Evolutionary conservation across 116 monocot genomes (phyloP).

Genomic region (Posidonia oceanica): DNA sequence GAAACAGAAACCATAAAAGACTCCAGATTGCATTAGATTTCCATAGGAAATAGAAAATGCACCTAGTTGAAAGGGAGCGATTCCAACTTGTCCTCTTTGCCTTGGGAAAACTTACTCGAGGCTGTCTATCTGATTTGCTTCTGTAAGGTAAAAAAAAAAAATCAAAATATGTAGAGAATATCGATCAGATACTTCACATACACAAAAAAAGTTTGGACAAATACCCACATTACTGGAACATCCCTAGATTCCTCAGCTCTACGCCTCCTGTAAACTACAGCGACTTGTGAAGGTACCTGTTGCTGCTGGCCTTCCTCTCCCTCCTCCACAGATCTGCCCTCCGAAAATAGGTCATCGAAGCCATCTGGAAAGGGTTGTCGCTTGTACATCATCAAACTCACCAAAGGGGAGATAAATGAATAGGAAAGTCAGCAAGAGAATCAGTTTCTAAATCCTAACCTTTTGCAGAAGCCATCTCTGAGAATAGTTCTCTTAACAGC

Average conservation of each 20-base stretch:
- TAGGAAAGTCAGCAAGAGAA: too few relatives aligned
- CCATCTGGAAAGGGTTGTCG: background rate
- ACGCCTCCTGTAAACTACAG: constrained; percentile 44
- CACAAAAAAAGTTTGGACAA: background rate
- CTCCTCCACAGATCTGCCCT: background rate
- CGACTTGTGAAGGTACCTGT: constrained; percentile 11
- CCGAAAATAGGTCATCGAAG: background rate
- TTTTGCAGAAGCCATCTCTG: background rate
- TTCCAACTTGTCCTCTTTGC: constrained; percentile 63
- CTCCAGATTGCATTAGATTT: background rate
- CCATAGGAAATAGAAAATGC: background rate
- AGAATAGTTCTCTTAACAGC: too few relatives aligned
- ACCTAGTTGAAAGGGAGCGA: constrained; percentile 74
- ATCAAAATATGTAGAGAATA: background rate
- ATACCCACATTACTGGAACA: constrained; percentile 4
- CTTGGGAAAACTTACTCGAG: constrained; percentile 25
- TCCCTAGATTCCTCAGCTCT: background rate
- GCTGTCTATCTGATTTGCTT: constrained; percentile 12
- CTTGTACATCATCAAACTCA: too few relatives aligned
- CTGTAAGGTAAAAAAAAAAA: constrained; percentile 7
- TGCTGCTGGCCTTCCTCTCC: background rate
- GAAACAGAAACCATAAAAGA: background rate
- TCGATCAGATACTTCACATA: background rate
- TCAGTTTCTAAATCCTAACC: background rate
- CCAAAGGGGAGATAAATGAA: too few relatives aligned